Evolutionary conservation across 2,329 filamentous ascomycete genomes (phyloP).

Genomic region (Cryphonectria carpinicola): DNA sequence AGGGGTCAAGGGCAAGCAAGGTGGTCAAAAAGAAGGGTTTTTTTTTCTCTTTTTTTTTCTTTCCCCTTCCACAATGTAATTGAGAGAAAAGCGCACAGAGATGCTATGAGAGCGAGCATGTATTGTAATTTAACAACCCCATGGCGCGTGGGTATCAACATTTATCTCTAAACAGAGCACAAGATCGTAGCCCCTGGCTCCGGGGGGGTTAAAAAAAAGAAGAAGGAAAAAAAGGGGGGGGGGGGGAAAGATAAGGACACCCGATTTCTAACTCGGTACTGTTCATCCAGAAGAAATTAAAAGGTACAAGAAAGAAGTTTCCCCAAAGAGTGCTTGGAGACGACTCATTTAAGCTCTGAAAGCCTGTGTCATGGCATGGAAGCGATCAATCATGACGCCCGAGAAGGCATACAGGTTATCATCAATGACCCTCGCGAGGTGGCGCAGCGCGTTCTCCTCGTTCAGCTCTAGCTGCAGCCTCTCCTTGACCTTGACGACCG

Average conservation of each 20-base stretch:
- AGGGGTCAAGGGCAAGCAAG: constrained; percentile 10
- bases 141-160: constrained; percentile 6
- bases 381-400: constrained; percentile 89
- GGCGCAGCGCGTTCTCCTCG: constrained; percentile 88
- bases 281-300: background rate
- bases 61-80: background rate
- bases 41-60: background rate
- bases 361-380: constrained; percentile 92
- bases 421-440: constrained; percentile 88
- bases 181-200: background rate
- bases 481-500: constrained; percentile 92
- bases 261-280: background rate
- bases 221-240: too few relatives aligned
- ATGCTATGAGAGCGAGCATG: background rate
- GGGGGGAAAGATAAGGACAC: background rate
- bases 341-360: constrained; percentile 66
- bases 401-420: constrained; percentile 89
- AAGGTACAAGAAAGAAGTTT: background rate
- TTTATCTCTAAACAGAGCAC: background rate
- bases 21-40: background rate
- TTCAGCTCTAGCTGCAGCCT: constrained; percentile 88
- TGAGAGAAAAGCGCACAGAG: background rate
- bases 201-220: background rate
- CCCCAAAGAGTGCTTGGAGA: background rate
- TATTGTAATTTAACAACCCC: background rate